Evolutionary conservation across 208 protist species (phyloP), one percentile per base, ranked within the genome.

Genomic region (Phytomonas sp.): DNA sequence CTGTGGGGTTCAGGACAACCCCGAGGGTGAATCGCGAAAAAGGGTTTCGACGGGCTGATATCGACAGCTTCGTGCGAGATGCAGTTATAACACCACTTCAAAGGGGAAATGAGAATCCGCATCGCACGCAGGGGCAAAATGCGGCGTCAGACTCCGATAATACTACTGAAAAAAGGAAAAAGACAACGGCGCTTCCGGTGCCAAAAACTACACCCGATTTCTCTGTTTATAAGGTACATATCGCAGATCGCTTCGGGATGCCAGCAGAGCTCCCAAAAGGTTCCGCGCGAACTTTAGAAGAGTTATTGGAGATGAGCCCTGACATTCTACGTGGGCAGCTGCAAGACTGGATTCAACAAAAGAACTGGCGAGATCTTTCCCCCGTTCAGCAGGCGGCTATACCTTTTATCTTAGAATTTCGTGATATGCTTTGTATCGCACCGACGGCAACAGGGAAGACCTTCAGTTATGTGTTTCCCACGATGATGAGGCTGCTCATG

Each of bases 371-470:
- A 31, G n/a, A 20, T 2, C 70, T 89, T 56, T 92, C 89, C 17
- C 69, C 68, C 6, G 81, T 91, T 2, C 91, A 96, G 76, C 74
- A 76, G 4, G 72, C 76, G 4, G 71, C 67, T 62, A 85, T 89
- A 15, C 80, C 85, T 0, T 67, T 94, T n/a, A 73, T 80, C 30
- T 68, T 95, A 28, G 81, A 93, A 67, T 74, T 88, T 33, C 74
- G 84, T 26, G 95, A 98, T 75, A 30, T 96, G 56, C 77, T 97
- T 36, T 92, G 82, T 67, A 81, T 96, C 51, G 81, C 95, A 23
- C 86, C 90, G 0, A 96, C 95, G 4, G 88, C 91, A 11, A 94
- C 90, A 20, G 95, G 95, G n/a, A 98, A 97, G 72, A 97, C 93
- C 11, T 79, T 97, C 34, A 81, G 83, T 43, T 97, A 96, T 77